phyloP scores from a whole-genome alignment of 768 basidiomycete genomes.

The Cyathus striatus region DNA sequence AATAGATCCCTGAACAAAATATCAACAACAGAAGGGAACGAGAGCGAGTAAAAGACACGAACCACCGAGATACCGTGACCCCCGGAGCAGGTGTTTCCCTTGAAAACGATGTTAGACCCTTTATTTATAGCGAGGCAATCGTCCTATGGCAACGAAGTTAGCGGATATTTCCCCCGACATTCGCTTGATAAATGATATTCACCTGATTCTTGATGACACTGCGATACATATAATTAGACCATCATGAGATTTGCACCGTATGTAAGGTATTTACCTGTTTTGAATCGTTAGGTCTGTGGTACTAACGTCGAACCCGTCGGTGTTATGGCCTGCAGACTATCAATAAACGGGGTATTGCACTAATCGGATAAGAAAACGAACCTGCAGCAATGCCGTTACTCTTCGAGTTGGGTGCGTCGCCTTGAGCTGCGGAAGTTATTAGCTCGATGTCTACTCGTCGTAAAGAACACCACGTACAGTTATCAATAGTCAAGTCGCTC shows the following conservation, averaged over 20 bases:
- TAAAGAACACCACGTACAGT: slow-evolving; percentile 36
- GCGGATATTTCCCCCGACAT: too few species aligned
- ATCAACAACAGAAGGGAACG: too few species aligned
- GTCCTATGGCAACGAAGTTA: slow-evolving; percentile 40
- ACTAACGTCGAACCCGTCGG: slow-evolving; percentile 43
- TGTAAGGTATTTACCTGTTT: slow-evolving; percentile 26
- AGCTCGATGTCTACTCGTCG: neutral
- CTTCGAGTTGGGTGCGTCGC: slow-evolving; percentile 44
- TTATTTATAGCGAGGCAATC: slow-evolving; percentile 57
- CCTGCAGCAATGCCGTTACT: slow-evolving; percentile 44
- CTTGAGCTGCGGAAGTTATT: slow-evolving; percentile 36
- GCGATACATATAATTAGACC: neutral
- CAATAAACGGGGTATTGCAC: neutral
- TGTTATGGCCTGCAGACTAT: slow-evolving; percentile 33
- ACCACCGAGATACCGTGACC: slow-evolving; percentile 70
- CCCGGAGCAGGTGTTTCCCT: slow-evolving; percentile 45
- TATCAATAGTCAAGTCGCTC: slow-evolving; percentile 43
- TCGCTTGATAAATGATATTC: too few species aligned
- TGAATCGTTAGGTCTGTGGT: slow-evolving; percentile 32
- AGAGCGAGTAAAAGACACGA: slow-evolving; percentile 19
- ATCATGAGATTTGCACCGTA: neutral
- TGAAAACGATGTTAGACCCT: slow-evolving; percentile 40
- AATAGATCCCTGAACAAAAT: slow-evolving; percentile 45
- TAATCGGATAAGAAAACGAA: slow-evolving; percentile 3
- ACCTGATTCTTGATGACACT: slow-evolving; percentile 27